Base-by-base conservation (phyloP, 1,139 yeast genomes). In the Blastobotrys apis region DNA sequence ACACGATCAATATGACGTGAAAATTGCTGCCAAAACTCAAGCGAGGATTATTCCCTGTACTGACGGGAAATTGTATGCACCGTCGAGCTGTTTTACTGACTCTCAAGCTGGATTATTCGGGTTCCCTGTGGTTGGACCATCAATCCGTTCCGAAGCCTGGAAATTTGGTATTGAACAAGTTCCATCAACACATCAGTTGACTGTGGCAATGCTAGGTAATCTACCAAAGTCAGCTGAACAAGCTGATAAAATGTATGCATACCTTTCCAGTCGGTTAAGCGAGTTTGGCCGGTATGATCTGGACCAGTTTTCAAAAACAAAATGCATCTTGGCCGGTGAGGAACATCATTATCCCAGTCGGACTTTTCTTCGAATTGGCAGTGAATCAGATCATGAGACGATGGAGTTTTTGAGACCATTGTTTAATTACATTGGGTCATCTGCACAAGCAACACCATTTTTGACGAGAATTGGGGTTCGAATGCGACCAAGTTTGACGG, bases 391-490 rank as follows among this genome's bases (percentile, higher is more conserved):
- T 10, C n/a, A 19, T 17, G 31, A 42, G 13, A 13, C 39, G 6
- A 52, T 53, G 16, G 33, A 48, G 17, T 57, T 62, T 38, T 60
- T 55, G 45, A 49, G 50, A n/a, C 56, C 54, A 20, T 57, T 64
- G 41, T 64, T 65, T 43, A 62, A 59, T 39, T 63, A 56, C 48
- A 55, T 59, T 26, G 39, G 45, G n/a, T 50, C 58, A 37, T 52
- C 62, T 2, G 45, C 52, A 1, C 46, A 54, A 3, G 60, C 63
- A 2, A 50, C 51, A 10, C 64, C 67, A 1, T 68, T 68, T 48
- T 49, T 68, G 35, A 49, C 50, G 5, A 46, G 48, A 12, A 52
- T 66, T 9, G 72, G 73, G 1, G 66, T 67, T 3, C 50, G 68
- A 9, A 58, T 60, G 20, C 53, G 57, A 30, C 73, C 73, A 0